Evolutionary conservation across 2,329 filamentous ascomycete species (phyloP).

Genomic region (Cercospora zeae-maydis): DNA sequence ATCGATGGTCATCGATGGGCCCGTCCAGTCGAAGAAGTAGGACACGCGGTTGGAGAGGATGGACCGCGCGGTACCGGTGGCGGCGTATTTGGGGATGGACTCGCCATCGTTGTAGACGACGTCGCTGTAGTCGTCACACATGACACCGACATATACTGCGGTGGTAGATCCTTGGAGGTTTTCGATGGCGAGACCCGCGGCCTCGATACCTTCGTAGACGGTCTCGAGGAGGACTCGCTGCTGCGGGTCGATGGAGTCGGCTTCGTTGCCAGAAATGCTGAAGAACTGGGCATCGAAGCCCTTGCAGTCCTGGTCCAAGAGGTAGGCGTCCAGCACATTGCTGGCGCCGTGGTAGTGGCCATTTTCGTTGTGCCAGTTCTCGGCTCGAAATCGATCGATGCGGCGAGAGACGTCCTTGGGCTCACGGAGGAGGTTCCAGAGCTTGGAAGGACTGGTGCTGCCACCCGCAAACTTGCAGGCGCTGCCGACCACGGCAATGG

Average conservation of each 20-base stretch:
- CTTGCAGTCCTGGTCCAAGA: not conserved
- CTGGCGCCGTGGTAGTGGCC: not conserved
- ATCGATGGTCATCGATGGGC: conserved; percentile 20
- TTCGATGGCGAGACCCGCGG: conserved; percentile 12
- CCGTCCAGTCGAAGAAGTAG: conserved; percentile 18
- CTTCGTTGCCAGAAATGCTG: conserved; percentile 6
- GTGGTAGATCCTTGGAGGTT: conserved; percentile 14
- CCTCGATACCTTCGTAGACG: conserved; percentile 21
- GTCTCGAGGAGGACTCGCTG: conserved; percentile 22
- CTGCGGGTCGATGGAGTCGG: conserved; percentile 11
- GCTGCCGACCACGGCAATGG: not conserved
- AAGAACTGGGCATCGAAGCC: conserved; percentile 7
- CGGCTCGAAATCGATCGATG: not conserved
- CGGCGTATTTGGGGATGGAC: conserved; percentile 18
- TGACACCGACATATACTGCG: conserved; percentile 17
- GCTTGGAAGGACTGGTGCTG: not conserved
- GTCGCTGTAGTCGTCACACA: conserved; percentile 19
- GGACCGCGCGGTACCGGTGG: conserved; percentile 16
- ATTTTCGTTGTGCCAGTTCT: not conserved
- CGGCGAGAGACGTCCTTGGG: not conserved
- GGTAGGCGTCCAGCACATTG: not conserved
- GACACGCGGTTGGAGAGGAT: conserved; percentile 13
- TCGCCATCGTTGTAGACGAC: conserved; percentile 16
- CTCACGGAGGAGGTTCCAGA: not conserved
- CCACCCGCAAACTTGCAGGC: not conserved